Conservation (phyloP, 2,329 filamentous ascomycete genomes). For the Arthrobotrys conoides region DNA sequence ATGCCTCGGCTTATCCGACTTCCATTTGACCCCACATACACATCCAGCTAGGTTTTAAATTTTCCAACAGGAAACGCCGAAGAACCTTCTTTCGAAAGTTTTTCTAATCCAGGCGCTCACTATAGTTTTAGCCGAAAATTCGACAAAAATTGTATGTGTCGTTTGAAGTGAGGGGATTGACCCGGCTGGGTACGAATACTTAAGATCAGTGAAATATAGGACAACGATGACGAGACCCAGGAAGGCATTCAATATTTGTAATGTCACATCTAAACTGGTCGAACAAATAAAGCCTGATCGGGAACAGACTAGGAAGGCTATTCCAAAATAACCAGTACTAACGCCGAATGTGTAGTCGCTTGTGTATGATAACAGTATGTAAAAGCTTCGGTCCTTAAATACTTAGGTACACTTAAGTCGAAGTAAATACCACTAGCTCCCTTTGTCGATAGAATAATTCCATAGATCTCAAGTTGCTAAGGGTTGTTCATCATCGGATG, state of each 20-base stretch:
- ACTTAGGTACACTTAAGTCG: too few relatives aligned
- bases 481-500: constrained; percentile 22
- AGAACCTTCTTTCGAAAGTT: constrained; percentile 10
- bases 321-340: background rate
- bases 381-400: background rate
- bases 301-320: background rate
- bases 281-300: too few relatives aligned
- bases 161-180: background rate
- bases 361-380: background rate
- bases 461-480: background rate
- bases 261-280: too few relatives aligned
- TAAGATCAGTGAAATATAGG: too few relatives aligned
- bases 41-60: constrained; percentile 3
- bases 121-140: constrained; percentile 31
- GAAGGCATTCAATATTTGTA: too few relatives aligned
- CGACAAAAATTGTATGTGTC: background rate
- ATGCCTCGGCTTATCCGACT: constrained; percentile 58
- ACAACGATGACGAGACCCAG: too few relatives aligned
- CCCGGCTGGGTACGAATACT: background rate
- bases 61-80: constrained; percentile 15
- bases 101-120: background rate
- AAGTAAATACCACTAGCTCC: background rate
- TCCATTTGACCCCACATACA: constrained; percentile 34
- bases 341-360: constrained; percentile 1
- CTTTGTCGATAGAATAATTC: background rate